Evolutionary conservation across 1,284 basidiomycete genomes (phyloP).

Genomic region (Cutaneotrichosporon sp.): DNA sequence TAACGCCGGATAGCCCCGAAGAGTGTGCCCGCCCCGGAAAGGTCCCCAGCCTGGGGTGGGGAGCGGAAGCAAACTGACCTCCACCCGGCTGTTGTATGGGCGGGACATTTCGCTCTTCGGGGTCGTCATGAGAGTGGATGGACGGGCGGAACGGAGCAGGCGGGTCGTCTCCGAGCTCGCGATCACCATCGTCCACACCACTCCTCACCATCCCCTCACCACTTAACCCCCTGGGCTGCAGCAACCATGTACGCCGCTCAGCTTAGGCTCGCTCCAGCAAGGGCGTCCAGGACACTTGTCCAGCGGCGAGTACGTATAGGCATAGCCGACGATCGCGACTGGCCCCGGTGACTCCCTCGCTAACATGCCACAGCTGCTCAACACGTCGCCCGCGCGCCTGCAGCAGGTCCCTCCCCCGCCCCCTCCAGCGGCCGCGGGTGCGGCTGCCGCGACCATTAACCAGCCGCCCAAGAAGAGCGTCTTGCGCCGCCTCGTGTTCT

Average conservation of each 20-base stretch:
- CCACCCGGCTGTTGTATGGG: too few relatives aligned
- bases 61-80: too few relatives aligned
- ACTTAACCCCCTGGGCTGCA: not conserved
- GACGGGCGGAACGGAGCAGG: too few relatives aligned
- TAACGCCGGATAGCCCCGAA: constrained; percentile 3
- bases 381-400: constrained; percentile 21
- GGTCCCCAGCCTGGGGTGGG: too few relatives aligned
- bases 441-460: constrained; percentile 15
- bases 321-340: not conserved
- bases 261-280: constrained; percentile 25
- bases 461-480: constrained; percentile 18
- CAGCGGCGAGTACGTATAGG: constrained; percentile 34
- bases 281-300: constrained; percentile 24
- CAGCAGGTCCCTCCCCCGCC: constrained; percentile 21
- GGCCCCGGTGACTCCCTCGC: not conserved
- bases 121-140: too few relatives aligned
- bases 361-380: constrained; percentile 26
- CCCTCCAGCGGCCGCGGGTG: constrained; percentile 23
- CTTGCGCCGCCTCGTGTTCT: constrained; percentile 47
- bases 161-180: too few relatives aligned
- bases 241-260: constrained; percentile 32
- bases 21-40: too few relatives aligned
- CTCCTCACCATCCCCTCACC: not conserved
- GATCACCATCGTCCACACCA: not conserved
- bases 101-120: too few relatives aligned